phyloP scores from a whole-genome alignment of 2,329 filamentous ascomycete species.

The Aphanocladium album region DNA sequence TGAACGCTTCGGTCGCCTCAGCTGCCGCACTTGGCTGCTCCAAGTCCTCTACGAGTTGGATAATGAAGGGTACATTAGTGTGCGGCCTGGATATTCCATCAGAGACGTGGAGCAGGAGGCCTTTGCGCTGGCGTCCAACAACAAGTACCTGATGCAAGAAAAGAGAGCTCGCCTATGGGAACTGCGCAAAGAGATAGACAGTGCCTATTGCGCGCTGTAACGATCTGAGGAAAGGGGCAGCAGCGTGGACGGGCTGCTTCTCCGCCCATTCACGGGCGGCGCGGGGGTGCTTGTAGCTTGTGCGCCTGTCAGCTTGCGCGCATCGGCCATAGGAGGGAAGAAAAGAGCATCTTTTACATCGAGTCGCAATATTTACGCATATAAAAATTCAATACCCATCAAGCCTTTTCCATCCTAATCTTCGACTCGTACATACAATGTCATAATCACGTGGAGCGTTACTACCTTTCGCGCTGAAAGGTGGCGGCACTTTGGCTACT shows the following conservation, averaged over 20 bases:
- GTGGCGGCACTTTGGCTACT: neutral
- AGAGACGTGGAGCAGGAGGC: slow-evolving; percentile 8
- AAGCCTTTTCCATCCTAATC: neutral
- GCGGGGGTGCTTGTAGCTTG: too few relatives aligned
- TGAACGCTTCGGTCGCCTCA: slow-evolving; percentile 10
- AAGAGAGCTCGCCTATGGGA: neutral
- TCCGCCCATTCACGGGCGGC: too few relatives aligned
- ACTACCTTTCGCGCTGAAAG: neutral
- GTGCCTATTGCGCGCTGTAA: neutral
- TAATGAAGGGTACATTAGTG: slow-evolving; percentile 16
- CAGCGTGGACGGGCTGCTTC: neutral
- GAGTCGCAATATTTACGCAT: neutral
- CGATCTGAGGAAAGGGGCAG: too few relatives aligned
- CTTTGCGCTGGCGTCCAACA: neutral
- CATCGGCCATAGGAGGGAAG: too few relatives aligned
- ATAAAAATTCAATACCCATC: neutral
- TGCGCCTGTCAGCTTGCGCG: too few relatives aligned
- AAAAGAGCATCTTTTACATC: neutral
- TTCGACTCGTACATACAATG: neutral
- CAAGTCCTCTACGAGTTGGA: slow-evolving; percentile 15
- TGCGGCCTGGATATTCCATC: slow-evolving; percentile 5
- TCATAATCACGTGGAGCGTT: neutral
- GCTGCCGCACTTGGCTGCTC: slow-evolving; percentile 13
- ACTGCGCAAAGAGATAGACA: slow-evolving; percentile 1
- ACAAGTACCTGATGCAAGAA: neutral